Base-by-base conservation (phyloP, 2,329 filamentous ascomycete genomes). In the Botrytis paeoniae region DNA sequence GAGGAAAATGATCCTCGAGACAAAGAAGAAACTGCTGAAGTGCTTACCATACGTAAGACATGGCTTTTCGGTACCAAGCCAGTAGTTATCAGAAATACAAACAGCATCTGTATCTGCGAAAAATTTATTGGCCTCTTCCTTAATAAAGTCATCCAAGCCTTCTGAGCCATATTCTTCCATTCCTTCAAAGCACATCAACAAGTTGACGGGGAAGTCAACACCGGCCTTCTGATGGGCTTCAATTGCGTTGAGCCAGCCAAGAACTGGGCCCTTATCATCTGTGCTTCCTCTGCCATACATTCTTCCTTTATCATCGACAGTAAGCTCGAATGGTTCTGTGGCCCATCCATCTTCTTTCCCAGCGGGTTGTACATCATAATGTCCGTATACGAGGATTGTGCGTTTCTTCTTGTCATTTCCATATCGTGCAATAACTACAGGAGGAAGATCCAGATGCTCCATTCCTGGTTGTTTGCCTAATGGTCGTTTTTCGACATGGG, bases 131-230 rank as follows among this genome's bases (percentile, higher is more conserved):
- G 92, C 94, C 85, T 99, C 96, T 64, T 89, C 91, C 78, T 92
- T 88, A 84, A 99, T 98, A 77, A 98, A 92, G 78, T 97, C 95
- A 80, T 99, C 96, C 72, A 99, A 88, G 54, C 96, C 96, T 82
- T 98, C 95, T 0, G 95, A 98, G 69, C 96, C 96, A 82, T 97
- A 97, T 85, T 99, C 96, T 85, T 99, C 96, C 96, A 99, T 99
- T 66, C 96, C 96, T 87, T 99, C 96, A 79, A 99, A 98, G 87
- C 96, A 99, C 93, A 98, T 98, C 76, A 99, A 89, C 77, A 99
- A 87, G 85, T 99, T 99, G 81, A 99, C 96, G 14, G 96, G 96
- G 82, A 99, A 94, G 69, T 98, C 95, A 63, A 98, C 86, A 73
- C 93, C 93, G 51, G 95, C 94, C 86, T 97, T 96, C 84, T 97